Conservation (phyloP, 108 stramenopile species). For the Cyclotella baltica region DNA sequence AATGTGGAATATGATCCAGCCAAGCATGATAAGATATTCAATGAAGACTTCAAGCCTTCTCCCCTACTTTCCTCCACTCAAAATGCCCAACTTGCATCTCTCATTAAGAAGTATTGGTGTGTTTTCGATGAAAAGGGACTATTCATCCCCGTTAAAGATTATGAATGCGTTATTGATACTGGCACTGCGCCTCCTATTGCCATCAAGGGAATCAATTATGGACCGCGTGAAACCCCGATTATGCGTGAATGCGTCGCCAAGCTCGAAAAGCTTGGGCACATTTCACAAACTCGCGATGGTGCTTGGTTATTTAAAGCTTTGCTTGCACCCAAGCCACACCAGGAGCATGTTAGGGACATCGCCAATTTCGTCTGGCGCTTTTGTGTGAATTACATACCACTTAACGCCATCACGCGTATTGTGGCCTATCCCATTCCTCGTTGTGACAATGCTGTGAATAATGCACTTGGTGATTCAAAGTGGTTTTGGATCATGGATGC, state of each 20-base stretch:
- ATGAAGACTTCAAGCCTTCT: background rate
- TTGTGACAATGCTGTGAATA: background rate
- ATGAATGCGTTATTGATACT: too few species aligned
- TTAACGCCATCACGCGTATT: background rate
- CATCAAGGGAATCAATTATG: background rate
- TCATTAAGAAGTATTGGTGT: too few species aligned
- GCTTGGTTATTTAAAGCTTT: background rate
- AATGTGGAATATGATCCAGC: too few species aligned
- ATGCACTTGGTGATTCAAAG: too few species aligned
- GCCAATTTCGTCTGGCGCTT: background rate
- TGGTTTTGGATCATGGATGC: too few species aligned
- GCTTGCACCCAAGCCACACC: conserved; percentile 1
- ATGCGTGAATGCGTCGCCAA: background rate
- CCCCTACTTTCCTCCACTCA: background rate
- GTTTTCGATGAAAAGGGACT: too few species aligned
- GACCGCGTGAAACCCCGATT: too few species aligned
- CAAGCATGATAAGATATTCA: too few species aligned
- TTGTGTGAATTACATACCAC: too few species aligned
- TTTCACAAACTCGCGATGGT: background rate
- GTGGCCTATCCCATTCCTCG: background rate
- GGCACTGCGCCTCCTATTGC: background rate
- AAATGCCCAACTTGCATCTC: background rate
- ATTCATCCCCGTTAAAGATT: too few species aligned
- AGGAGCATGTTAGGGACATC: background rate
- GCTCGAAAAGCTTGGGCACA: too few species aligned